These are phyloP conservation scores for Calycina herbarum DNA, from an alignment of 2,329 filamentous ascomycete species.

Conservation along the genomic window DNA sequence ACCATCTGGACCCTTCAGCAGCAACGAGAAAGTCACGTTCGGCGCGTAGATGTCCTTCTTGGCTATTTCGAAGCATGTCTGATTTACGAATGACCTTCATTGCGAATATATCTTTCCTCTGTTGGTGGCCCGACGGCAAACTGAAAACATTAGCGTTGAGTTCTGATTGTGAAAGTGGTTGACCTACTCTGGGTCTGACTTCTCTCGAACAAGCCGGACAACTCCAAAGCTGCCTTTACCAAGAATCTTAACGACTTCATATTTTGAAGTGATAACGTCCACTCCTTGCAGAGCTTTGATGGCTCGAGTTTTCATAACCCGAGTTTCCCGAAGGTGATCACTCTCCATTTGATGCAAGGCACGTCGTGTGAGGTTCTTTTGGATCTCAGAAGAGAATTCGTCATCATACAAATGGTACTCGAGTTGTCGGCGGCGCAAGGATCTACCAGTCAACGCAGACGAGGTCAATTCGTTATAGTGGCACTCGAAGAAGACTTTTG, in stretches of 20 bases:
- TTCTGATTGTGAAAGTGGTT: background rate
- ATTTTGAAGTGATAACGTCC: constrained; percentile 61
- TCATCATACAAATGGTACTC: constrained; percentile 61
- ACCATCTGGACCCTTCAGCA: constrained; percentile 83
- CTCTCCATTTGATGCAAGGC: constrained; percentile 69
- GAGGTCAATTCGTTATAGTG: constrained; percentile 73
- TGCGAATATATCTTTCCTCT: constrained; percentile 69
- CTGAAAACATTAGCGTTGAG: background rate
- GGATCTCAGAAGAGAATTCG: constrained; percentile 41
- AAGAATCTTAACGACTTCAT: constrained; percentile 77
- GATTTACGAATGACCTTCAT: constrained; percentile 98
- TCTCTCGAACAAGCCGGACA: constrained; percentile 80
- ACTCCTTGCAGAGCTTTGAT: constrained; percentile 38
- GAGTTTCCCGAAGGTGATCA: constrained; percentile 70
- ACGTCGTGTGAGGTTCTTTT: constrained; percentile 53
- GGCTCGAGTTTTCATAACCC: constrained; percentile 67
- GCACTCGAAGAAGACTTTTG: constrained; percentile 84
- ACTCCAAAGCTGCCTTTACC: constrained; percentile 95
- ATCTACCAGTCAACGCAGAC: constrained; percentile 55
- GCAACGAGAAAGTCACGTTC: constrained; percentile 90
- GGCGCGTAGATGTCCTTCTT: constrained; percentile 88
- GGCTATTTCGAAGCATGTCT: constrained; percentile 84
- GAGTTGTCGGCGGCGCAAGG: constrained; percentile 60
- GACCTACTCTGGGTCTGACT: constrained; percentile 33
- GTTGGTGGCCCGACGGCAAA: constrained; percentile 10